Percentiles rank a stretch among this genome's conserved stretches.
Conservation (phyloP, 225 moss, liverwort and hornwort species). For the Rhytidiadelphus loreus region DNA sequence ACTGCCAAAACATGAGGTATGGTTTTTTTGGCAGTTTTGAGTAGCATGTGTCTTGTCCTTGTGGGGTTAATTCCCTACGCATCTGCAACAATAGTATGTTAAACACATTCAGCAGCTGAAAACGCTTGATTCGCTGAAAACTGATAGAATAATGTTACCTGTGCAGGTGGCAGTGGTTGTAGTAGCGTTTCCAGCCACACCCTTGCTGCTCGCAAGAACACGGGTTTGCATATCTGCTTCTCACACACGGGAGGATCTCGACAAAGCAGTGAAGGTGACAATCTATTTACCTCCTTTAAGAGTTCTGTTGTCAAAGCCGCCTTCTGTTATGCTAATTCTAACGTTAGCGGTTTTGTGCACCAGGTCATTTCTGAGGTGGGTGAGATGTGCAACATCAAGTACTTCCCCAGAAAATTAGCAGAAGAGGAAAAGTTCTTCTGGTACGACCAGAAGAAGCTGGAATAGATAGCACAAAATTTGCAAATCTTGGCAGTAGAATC, state of each 20-base stretch:
- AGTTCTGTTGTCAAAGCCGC: background rate
- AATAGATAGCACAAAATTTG: background rate
- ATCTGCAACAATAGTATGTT: background rate
- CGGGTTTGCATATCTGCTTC: slow-evolving; percentile 92
- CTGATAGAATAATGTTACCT: background rate
- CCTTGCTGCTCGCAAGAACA: slow-evolving; percentile 71
- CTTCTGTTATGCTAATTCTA: background rate
- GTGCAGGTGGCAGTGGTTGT: slow-evolving; percentile 92
- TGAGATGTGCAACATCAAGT: slow-evolving; percentile 80
- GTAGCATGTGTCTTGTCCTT: background rate
- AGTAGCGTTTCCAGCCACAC: slow-evolving; percentile 91
- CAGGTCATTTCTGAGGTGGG: slow-evolving; percentile 88
- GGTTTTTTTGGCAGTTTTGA: too few relatives aligned
- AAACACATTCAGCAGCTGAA: background rate
- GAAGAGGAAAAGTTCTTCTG: slow-evolving; percentile 26
- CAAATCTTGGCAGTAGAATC: background rate
- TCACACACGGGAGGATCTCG: slow-evolving; percentile 82
- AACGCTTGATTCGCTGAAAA: background rate
- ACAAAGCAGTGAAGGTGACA: slow-evolving; percentile 62
- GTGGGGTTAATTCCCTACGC: background rate
- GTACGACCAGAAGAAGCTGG: slow-evolving; percentile 38
- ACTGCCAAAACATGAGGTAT: background rate
- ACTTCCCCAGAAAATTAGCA: slow-evolving; percentile 27
- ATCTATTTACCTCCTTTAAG: background rate
- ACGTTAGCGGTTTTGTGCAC: background rate